Base-by-base conservation (phyloP, 495 filamentous ascomycete genomes). In the Podospora bellae-mahoneyi region DNA sequence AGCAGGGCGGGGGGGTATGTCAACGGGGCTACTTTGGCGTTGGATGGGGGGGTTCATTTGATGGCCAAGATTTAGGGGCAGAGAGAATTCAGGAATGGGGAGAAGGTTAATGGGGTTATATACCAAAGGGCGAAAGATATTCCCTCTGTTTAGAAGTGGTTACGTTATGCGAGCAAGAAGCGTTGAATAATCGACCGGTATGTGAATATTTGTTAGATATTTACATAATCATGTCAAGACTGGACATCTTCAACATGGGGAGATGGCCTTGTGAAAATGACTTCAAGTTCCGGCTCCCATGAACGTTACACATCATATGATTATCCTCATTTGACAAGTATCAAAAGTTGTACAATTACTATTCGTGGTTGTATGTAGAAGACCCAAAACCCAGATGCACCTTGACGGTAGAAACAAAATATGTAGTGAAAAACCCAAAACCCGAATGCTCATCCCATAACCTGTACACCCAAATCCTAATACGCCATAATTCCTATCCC, bases 21-120 rank as follows among this genome's bases (percentile, higher is more conserved):
- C 13, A 94, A 91, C 68, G 91, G 91, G 20, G 89, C 91, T 28
- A 91, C 87, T n/a, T 87, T 94, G 71, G 77, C 87, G 16, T 73
- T 93, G 65, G 91, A 94, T 78, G 91, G 91, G 3, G 91, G 91
- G 9, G 68, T 76, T 16, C 66, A 72, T 30, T 65, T 80, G 26
- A 63, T 76, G 63, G 62, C 71, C 15, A 82, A 79, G 74, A 71
- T 81, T 32, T 80, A 56, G 66, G 56, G 15, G 6, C 4, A 16
- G 39, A 48, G 15, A 48, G 7, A 48, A 18, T 5, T 7, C 23
- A 23, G 30, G 30, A 7, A 32, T 32, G 39, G 39, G 39, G 39
- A 10, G 39, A 16, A 48, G 39, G 9, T 39, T 39, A 3, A 48
- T 5, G 39, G 39, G 39, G 39, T 48, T 48, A 48, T 48, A 48